Conservation (phyloP, 2,329 filamentous ascomycete species). For the Botrytis galanthina region DNA sequence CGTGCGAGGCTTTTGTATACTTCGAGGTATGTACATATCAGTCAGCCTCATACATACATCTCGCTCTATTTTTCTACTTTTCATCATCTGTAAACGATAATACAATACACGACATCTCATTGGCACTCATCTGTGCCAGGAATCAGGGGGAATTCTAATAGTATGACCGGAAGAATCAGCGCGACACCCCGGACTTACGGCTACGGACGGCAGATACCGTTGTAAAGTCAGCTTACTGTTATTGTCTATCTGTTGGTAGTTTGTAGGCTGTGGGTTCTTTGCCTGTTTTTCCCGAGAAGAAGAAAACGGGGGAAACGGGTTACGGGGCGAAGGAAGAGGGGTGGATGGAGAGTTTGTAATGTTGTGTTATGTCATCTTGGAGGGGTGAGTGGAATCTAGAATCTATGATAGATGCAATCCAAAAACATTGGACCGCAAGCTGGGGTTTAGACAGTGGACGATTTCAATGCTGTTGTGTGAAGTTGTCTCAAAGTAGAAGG, state of each 20-base stretch:
- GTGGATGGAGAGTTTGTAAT: neutral
- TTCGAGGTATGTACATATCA: neutral
- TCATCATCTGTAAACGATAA: neutral
- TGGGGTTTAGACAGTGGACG: neutral
- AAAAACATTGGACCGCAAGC: neutral
- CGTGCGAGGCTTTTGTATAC: neutral
- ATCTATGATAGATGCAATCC: neutral
- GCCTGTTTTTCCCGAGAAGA: neutral
- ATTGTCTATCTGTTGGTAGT: neutral
- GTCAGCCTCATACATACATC: neutral
- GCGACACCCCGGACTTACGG: neutral
- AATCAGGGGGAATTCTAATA: neutral
- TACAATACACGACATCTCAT: neutral
- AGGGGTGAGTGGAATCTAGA: neutral
- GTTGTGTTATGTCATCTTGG: neutral
- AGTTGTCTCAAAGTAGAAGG: neutral
- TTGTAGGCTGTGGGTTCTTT: neutral
- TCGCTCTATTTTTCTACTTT: neutral
- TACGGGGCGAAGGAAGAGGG: neutral
- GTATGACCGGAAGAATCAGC: conserved; percentile 3
- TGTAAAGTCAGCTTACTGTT: neutral
- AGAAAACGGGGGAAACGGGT: neutral
- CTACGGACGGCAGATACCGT: neutral
- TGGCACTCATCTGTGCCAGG: neutral
- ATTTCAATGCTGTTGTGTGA: neutral